These are phyloP conservation scores for Tolypocladium inflatum DNA, from an alignment of 2,329 filamentous ascomycete species.

Conservation along the genomic window DNA sequence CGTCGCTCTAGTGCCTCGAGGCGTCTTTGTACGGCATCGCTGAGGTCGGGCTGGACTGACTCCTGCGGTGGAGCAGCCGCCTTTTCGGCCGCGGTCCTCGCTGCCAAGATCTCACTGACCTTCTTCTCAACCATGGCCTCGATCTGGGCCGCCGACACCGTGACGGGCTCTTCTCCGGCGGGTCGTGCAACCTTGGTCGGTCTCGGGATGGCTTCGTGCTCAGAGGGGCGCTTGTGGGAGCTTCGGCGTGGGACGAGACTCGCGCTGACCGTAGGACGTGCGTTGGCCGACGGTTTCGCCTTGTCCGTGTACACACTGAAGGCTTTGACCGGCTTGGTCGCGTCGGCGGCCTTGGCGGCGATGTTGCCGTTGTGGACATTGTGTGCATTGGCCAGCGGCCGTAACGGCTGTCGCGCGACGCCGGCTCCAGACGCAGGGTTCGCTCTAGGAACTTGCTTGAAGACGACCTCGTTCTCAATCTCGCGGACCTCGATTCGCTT, in stretches of 20 bases:
- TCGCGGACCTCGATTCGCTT: constrained; percentile 95
- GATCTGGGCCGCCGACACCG: constrained; percentile 64
- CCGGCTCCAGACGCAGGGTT: constrained; percentile 28
- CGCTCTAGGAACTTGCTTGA: constrained; percentile 62
- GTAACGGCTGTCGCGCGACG: constrained; percentile 62
- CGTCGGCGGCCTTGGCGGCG: constrained; percentile 32
- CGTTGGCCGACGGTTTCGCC: constrained; percentile 32
- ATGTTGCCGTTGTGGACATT: constrained; percentile 58
- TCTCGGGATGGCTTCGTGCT: constrained; percentile 29
- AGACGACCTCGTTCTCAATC: constrained; percentile 90
- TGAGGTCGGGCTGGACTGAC: constrained; percentile 42
- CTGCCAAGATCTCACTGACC: constrained; percentile 78
- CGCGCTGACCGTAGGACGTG: constrained; percentile 20
- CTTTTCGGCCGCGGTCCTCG: constrained; percentile 45
- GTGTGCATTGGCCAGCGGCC: constrained; percentile 65
- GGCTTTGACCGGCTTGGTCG: constrained; percentile 65
- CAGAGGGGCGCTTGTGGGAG: constrained; percentile 31
- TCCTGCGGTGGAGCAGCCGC: constrained; percentile 23
- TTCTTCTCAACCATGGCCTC: constrained; percentile 90
- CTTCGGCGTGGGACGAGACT: constrained; percentile 8
- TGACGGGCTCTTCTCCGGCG: constrained; percentile 22
- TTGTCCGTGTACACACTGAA: constrained; percentile 84
- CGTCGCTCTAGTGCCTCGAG: constrained; percentile 78
- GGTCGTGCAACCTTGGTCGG: constrained; percentile 39
- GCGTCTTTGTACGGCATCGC: constrained; percentile 69